Evolutionary conservation across 2,329 filamentous ascomycete species (phyloP).

Genomic region (Ophiostoma australiae): DNA sequence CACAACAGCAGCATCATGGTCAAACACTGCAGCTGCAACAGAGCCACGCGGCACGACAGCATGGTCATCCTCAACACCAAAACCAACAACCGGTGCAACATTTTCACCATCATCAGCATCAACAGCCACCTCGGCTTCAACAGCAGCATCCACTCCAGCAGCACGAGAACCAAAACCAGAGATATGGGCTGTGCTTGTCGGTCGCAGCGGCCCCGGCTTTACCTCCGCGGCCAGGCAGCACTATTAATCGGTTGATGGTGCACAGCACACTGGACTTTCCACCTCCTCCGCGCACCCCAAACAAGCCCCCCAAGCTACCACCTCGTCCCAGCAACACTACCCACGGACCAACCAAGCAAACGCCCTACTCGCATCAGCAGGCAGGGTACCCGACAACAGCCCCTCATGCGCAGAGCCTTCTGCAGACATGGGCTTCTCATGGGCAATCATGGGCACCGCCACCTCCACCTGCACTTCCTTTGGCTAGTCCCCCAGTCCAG

Average conservation of each 20-base stretch:
- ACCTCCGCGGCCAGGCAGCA: constrained; percentile 17
- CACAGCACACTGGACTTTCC: constrained; percentile 21
- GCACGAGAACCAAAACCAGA: background rate
- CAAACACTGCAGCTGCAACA: background rate
- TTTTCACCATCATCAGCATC: background rate
- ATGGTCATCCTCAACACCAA: background rate
- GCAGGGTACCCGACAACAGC: background rate
- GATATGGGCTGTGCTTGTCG: background rate
- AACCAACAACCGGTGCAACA: background rate
- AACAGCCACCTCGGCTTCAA: background rate
- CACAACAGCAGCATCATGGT: background rate
- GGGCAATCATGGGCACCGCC: background rate
- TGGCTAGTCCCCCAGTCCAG: background rate
- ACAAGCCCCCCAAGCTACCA: constrained; percentile 19
- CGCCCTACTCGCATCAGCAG: background rate
- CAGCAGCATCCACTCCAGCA: background rate
- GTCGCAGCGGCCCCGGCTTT: constrained; percentile 3
- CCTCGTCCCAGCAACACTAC: background rate
- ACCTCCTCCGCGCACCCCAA: constrained; percentile 24
- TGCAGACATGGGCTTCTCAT: background rate
- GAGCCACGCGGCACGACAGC: background rate
- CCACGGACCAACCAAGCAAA: background rate
- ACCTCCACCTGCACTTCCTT: background rate
- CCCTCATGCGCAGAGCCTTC: background rate
- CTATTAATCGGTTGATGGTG: constrained; percentile 10